A percentile compares a stretch with the other conserved stretches of the same genome.
Conservation (phyloP, 805 yeast species). For the Nadsonia fulvescens region DNA sequence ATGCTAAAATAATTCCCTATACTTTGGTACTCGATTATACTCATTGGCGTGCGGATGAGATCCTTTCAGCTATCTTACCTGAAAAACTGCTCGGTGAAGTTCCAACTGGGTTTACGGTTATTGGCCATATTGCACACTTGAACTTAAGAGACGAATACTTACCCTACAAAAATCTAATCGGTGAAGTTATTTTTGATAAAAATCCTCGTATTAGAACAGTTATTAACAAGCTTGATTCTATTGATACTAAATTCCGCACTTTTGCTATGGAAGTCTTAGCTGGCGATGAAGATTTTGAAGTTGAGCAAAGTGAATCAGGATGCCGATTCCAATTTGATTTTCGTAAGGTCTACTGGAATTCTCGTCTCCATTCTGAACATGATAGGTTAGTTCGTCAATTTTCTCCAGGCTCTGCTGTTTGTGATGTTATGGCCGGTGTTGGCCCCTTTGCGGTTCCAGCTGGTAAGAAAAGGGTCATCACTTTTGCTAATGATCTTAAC, state of each 20-base stretch:
- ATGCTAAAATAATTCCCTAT: conserved; percentile 33
- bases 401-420: conserved; percentile 35
- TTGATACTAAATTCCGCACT: conserved; percentile 77
- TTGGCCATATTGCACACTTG: conserved; percentile 92
- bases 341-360: conserved; percentile 92
- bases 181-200: conserved; percentile 79
- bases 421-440: conserved; percentile 96
- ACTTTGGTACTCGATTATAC: conserved; percentile 44
- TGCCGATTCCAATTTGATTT: conserved; percentile 80
- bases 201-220: conserved; percentile 70
- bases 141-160: conserved; percentile 71
- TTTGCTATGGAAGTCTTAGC: conserved; percentile 89
- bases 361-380: conserved; percentile 86
- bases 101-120: conserved; percentile 82
- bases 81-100: conserved; percentile 46
- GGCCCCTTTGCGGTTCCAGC: conserved; percentile 98
- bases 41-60: conserved; percentile 83
- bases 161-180: conserved; percentile 66
- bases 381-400: conserved; percentile 52
- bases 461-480: conserved; percentile 63
- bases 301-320: conserved; percentile 74
- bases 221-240: conserved; percentile 77
- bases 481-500: conserved; percentile 83
- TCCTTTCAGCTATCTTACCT: conserved; percentile 62
- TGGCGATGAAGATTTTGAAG: conserved; percentile 52